phyloP scores from a whole-genome alignment of 2,329 filamentous ascomycete species.

The Pseudocercospora musae region DNA sequence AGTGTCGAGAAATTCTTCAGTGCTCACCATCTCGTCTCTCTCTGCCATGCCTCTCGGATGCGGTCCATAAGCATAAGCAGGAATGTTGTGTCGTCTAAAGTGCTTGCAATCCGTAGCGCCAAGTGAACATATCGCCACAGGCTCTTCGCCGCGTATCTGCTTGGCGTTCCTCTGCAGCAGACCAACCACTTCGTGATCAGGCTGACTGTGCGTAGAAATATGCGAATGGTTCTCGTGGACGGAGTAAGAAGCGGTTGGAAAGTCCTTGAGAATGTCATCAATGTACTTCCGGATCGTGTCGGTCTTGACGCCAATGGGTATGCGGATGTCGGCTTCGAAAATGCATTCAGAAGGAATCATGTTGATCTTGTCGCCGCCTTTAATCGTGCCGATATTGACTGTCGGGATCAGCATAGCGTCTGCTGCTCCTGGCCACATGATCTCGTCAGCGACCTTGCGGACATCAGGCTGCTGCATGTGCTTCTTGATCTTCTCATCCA shows the following conservation, averaged over 20 bases:
- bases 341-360: slow-evolving; percentile 40
- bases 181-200: slow-evolving; percentile 36
- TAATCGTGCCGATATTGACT: slow-evolving; percentile 42
- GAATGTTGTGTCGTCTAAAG: slow-evolving; percentile 38
- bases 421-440: slow-evolving; percentile 39
- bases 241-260: slow-evolving; percentile 31
- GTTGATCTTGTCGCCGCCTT: slow-evolving; percentile 44
- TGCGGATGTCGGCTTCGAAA: slow-evolving; percentile 42
- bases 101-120: slow-evolving; percentile 45
- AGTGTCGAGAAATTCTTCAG: slow-evolving; percentile 34
- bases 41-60: slow-evolving; percentile 33
- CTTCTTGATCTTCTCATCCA: slow-evolving; percentile 29
- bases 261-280: slow-evolving; percentile 27
- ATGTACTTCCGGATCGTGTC: slow-evolving; percentile 32
- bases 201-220: slow-evolving; percentile 32
- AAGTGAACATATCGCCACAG: slow-evolving; percentile 38
- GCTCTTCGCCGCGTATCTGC: slow-evolving; percentile 26
- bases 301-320: slow-evolving; percentile 40
- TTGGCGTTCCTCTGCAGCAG: slow-evolving; percentile 31
- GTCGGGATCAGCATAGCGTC: slow-evolving; percentile 37
- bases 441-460: slow-evolving; percentile 33
- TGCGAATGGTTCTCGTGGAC: slow-evolving; percentile 39
- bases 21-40: slow-evolving; percentile 28
- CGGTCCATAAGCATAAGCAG: slow-evolving; percentile 39
- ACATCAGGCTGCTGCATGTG: slow-evolving; percentile 35